Evolutionary conservation across 139 green algal species (phyloP), one percentile per base, ranked within the genome.

Genomic region (Parachlorella kessleri): DNA sequence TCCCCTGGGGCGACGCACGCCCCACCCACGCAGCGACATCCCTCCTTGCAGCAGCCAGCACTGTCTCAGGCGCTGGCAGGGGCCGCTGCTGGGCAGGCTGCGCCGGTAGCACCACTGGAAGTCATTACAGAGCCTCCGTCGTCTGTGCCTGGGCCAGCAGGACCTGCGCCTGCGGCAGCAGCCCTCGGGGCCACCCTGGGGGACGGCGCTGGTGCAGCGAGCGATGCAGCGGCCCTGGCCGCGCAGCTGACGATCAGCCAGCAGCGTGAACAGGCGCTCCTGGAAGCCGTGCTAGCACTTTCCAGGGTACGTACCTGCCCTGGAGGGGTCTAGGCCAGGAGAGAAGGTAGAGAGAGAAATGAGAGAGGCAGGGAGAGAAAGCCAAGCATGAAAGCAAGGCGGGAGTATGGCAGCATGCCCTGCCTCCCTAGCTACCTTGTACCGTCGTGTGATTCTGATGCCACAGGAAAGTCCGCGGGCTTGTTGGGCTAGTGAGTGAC

Each of bases 261-360:
- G 55, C 38, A 82, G 35, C 74, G 64, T 2, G 74, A 63, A 7
- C 36, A 74, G 66, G 69, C 81, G 32, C 78, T 85, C 53, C 54
- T 85, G 54, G 75, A 76, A n/a, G 71, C 77, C 7, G 9, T 86
- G 18, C 55, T 66, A 71, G 72, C 30, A 65, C 65, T 80, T 48
- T 65, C 75, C 26, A 41, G 67, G 75, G 75, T 80, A 65, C 3
- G 75, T 55, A 30, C 24, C 36, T 1, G 36, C 66, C 18, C 36
- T 40, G 48, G n/a, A n/a, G n/a, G n/a, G n/a, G n/a, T n/a, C n/a
- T n/a, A n/a, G n/a, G n/a, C n/a, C n/a, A n/a, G n/a, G n/a, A n/a
- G n/a, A n/a, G n/a, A n/a, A n/a, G n/a, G n/a, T n/a, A n/a, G n/a
- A n/a, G n/a, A n/a, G n/a, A n/a, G n/a, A n/a, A n/a, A n/a, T n/a